These are phyloP conservation scores for Rhizopus delemar DNA, from an alignment of 371 early-diverging fungal genomes.

Conservation along the genomic window DNA sequence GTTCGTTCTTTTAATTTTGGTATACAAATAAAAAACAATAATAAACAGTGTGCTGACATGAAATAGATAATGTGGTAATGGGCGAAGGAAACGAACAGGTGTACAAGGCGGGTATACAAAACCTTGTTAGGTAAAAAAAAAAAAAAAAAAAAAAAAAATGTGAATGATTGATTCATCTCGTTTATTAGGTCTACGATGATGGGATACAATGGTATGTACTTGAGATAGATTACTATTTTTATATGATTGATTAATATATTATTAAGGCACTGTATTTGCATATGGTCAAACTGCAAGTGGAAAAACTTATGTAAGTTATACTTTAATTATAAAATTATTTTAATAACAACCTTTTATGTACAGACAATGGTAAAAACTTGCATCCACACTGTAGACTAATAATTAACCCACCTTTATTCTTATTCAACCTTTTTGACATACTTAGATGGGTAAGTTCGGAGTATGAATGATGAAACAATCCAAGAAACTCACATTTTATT, in stretches of 20 bases:
- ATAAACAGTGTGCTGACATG: neutral
- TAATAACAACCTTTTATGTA: neutral
- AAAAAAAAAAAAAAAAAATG: neutral
- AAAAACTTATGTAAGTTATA: conserved; percentile 77
- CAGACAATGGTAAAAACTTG: conserved; percentile 34
- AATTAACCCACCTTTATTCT: neutral
- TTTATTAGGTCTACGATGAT: conserved; percentile 46
- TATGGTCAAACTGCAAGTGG: conserved; percentile 98
- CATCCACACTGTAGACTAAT: neutral
- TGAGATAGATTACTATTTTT: too few species aligned
- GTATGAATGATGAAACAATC: neutral
- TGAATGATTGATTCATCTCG: neutral
- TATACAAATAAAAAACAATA: conserved; percentile 2
- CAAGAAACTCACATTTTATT: conserved; percentile 33
- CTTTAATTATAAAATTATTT: neutral
- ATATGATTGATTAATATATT: too few species aligned
- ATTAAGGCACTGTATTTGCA: conserved; percentile 73
- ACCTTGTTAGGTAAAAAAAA: conserved; percentile 36
- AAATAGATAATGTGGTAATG: conserved; percentile 23
- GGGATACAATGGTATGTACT: conserved; percentile 56
- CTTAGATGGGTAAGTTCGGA: conserved; percentile 7
- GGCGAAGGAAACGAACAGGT: conserved; percentile 32
- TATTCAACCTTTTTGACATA: neutral
- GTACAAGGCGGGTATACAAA: conserved; percentile 31
- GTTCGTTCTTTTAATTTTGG: neutral